Evolutionary conservation across 129 eudicot genomes (phyloP).

Genomic region (Lactuca sativa): DNA sequence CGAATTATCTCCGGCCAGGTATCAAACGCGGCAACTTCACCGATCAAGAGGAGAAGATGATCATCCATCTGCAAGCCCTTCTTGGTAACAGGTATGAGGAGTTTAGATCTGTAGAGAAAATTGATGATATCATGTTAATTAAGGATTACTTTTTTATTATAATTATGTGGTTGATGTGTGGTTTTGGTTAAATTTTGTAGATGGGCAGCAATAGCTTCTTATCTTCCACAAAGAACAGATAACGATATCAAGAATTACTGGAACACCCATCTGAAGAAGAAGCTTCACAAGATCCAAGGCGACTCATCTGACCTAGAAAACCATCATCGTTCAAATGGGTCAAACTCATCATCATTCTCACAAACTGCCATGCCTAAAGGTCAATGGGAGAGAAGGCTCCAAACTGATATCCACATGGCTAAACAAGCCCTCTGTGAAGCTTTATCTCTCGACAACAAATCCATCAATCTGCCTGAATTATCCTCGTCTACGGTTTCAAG

Average conservation of each 20-base stretch:
- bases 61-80: slow-evolving; percentile 48
- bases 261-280: slow-evolving; percentile 46
- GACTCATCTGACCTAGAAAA: slow-evolving; percentile 28
- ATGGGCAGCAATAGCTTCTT: slow-evolving; percentile 50
- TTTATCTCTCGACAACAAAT: slow-evolving; percentile 36
- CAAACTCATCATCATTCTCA: slow-evolving; percentile 27
- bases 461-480: slow-evolving; percentile 25
- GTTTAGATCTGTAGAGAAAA: slow-evolving; percentile 15
- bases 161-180: slow-evolving; percentile 4
- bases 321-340: slow-evolving; percentile 20
- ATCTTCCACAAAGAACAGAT: slow-evolving; percentile 48
- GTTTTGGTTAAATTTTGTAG: slow-evolving; percentile 20
- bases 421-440: slow-evolving; percentile 49
- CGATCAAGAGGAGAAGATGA: slow-evolving; percentile 45
- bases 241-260: slow-evolving; percentile 48
- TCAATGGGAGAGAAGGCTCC: slow-evolving; percentile 48
- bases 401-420: slow-evolving; percentile 46
- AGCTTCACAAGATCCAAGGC: slow-evolving; percentile 34
- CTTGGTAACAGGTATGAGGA: slow-evolving; percentile 41
- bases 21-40: slow-evolving; percentile 45
- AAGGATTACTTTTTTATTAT: neutral
- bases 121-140: neutral
- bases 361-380: slow-evolving; percentile 35
- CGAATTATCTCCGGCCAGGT: slow-evolving; percentile 45
- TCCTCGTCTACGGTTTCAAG: slow-evolving; percentile 19